Percentiles rank a stretch among this genome's conserved stretches.
Evolutionary conservation across 192 early-diverging fungal species (phyloP).

Genomic region (Oehlia diaphana): DNA sequence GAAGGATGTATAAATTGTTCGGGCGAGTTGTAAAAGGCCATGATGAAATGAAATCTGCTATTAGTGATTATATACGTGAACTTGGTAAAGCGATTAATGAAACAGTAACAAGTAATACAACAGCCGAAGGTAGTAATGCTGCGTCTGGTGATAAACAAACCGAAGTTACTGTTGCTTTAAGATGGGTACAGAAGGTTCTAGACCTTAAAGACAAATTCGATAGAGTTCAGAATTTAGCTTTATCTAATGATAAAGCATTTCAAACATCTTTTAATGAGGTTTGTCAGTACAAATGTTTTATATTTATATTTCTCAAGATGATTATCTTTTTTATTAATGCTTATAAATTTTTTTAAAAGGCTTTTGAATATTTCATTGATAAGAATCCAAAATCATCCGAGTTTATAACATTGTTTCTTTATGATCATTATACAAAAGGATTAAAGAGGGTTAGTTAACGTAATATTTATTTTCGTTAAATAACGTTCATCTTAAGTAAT

Average conservation of each 20-base stretch:
- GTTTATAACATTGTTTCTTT: constrained; percentile 90
- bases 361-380: constrained; percentile 83
- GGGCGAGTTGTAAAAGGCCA: constrained; percentile 63
- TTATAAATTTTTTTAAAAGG: constrained; percentile 33
- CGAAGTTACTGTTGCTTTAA: constrained; percentile 51
- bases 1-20: constrained; percentile 82
- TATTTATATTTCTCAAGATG: neutral
- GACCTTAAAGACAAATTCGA: constrained; percentile 79
- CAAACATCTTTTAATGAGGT: constrained; percentile 73
- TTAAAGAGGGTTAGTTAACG: constrained; percentile 71
- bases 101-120: constrained; percentile 33
- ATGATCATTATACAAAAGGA: constrained; percentile 87
- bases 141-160: constrained; percentile 5
- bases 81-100: constrained; percentile 66
- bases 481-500: neutral
- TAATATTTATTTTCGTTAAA: neutral
- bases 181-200: constrained; percentile 88
- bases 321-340: neutral
- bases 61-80: constrained; percentile 61
- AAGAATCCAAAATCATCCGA: constrained; percentile 77
- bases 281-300: neutral
- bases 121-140: constrained; percentile 20
- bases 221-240: constrained; percentile 59
- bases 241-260: constrained; percentile 73
- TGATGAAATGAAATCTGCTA: constrained; percentile 59